phyloP scores from a whole-genome alignment of 768 basidiomycete species.

The Lactarius akahatsu region DNA sequence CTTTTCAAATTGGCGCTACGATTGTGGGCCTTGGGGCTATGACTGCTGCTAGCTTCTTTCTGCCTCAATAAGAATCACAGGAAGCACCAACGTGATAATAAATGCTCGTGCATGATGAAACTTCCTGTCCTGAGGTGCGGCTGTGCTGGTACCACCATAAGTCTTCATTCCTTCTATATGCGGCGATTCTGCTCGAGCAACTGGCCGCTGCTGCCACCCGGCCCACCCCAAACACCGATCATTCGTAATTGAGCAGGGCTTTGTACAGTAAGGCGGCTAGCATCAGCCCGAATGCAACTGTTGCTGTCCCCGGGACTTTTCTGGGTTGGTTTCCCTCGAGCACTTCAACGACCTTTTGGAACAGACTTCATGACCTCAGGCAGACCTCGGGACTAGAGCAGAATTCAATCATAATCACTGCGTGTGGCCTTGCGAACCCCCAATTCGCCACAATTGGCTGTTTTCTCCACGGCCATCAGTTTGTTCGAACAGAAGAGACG shows the following conservation, averaged over 20 bases:
- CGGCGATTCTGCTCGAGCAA: background rate
- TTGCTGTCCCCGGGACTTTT: background rate
- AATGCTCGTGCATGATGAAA: background rate
- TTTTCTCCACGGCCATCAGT: background rate
- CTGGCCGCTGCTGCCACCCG: background rate
- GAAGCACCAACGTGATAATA: background rate
- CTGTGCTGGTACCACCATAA: background rate
- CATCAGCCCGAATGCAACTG: no score
- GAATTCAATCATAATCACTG: no score
- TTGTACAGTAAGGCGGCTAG: background rate
- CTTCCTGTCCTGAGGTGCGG: background rate
- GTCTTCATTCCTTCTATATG: background rate
- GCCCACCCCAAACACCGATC: background rate
- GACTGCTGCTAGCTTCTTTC: background rate
- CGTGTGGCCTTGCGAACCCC: background rate
- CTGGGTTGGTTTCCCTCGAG: background rate
- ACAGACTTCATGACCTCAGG: background rate
- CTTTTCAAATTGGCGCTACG: background rate
- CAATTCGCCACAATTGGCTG: background rate
- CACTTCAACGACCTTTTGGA: background rate
- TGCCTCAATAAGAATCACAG: background rate
- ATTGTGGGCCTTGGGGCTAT: background rate
- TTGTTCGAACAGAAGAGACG: background rate
- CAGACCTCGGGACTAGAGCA: background rate
- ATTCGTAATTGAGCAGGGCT: background rate